phyloP scores from a whole-genome alignment of 495 filamentous ascomycete genomes.

The Rhypophila decipiens region DNA sequence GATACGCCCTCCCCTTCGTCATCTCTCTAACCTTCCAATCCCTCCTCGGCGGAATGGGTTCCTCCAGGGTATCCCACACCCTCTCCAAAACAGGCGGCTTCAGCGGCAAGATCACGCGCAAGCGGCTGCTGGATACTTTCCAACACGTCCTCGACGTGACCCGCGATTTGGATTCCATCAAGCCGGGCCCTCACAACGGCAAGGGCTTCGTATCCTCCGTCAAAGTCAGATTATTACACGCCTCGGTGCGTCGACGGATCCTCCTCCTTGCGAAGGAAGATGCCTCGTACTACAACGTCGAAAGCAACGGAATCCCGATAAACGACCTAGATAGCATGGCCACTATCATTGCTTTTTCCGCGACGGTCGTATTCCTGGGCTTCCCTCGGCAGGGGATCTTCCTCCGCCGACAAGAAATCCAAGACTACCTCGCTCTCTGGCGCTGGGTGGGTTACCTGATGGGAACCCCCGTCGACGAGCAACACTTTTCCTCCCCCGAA shows the following conservation, averaged over 20 bases:
- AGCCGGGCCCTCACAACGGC: constrained; percentile 64
- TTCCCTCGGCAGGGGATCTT: constrained; percentile 70
- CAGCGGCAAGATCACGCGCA: constrained; percentile 58
- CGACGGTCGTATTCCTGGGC: constrained; percentile 58
- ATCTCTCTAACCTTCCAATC: constrained; percentile 58
- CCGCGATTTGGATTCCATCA: constrained; percentile 54
- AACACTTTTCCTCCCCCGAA: constrained; percentile 46
- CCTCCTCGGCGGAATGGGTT: constrained; percentile 60
- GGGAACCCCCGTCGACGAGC: constrained; percentile 58
- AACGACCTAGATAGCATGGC: constrained; percentile 69
- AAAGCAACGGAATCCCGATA: constrained; percentile 58
- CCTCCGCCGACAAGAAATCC: constrained; percentile 52
- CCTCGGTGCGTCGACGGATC: constrained; percentile 62
- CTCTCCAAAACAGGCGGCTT: constrained; percentile 76
- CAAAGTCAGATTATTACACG: constrained; percentile 70
- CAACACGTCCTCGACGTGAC: constrained; percentile 73
- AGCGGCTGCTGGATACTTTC: constrained; percentile 66
- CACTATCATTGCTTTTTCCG: constrained; percentile 64
- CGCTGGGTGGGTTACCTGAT: constrained; percentile 66
- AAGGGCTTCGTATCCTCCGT: constrained; percentile 61
- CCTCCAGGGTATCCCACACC: constrained; percentile 63
- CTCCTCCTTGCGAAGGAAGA: constrained; percentile 46
- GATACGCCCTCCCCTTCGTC: constrained; percentile 62
- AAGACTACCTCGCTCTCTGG: constrained; percentile 71
- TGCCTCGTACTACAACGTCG: constrained; percentile 58